These are phyloP conservation scores for Quillaja saponaria DNA, from an alignment of 306 rosid species.

Conservation along the genomic window DNA sequence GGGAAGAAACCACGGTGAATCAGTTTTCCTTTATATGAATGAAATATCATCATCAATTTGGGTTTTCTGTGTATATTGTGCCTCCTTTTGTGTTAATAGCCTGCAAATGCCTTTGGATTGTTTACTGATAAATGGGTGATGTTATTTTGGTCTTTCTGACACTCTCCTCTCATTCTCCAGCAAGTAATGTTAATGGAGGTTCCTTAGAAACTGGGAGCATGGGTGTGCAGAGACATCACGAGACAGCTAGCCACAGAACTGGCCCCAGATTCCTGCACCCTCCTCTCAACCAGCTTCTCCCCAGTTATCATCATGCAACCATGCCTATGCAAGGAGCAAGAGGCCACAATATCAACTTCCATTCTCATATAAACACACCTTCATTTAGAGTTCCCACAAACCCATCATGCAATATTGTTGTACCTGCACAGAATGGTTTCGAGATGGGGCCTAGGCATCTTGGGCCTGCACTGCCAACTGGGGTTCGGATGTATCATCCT, in stretches of 20 bases:
- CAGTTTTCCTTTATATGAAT: neutral
- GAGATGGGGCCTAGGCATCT: constrained; percentile 67
- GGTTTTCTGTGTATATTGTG: constrained; percentile 10
- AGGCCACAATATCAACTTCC: constrained; percentile 62
- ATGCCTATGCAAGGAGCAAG: constrained; percentile 66
- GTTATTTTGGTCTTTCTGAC: constrained; percentile 27
- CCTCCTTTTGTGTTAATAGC: neutral
- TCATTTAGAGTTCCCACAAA: constrained; percentile 66
- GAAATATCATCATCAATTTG: neutral
- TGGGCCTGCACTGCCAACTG: constrained; percentile 50
- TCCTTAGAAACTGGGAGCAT: constrained; percentile 53
- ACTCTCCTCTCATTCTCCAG: constrained; percentile 34
- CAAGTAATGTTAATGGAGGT: constrained; percentile 45
- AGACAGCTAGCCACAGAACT: constrained; percentile 51
- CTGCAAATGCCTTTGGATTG: neutral
- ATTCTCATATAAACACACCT: constrained; percentile 56
- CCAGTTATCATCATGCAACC: constrained; percentile 55
- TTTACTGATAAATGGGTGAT: constrained; percentile 12
- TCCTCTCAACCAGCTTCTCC: constrained; percentile 59
- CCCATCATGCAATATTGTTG: constrained; percentile 45
- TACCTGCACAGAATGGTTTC: constrained; percentile 56
- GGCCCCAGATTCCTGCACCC: constrained; percentile 62
- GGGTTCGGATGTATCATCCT: constrained; percentile 64
- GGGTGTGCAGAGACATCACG: constrained; percentile 80
- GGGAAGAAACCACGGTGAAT: neutral